phyloP scores from a whole-genome alignment of 2,329 filamentous ascomycete genomes.

The Zasmidium angulare region DNA sequence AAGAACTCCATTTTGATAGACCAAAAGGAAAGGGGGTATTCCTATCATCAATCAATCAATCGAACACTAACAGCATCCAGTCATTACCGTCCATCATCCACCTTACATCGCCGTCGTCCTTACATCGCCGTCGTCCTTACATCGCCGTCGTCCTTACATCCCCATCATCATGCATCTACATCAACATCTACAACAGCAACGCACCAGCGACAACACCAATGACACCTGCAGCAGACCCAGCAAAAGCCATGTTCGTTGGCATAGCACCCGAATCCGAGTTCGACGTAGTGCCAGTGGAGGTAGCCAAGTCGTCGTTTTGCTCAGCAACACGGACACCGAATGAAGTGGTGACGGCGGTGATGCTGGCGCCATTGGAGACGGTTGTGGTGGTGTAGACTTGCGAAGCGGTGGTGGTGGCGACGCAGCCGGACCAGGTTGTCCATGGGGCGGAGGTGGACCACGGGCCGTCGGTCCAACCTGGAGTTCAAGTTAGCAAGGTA shows the following conservation, averaged over 20 bases:
- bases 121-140: no score
- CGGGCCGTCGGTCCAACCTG: conserved; percentile 35
- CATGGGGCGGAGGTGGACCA: conserved; percentile 35
- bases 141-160: no score
- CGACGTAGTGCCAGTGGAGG: conserved; percentile 10
- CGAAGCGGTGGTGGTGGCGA: conserved; percentile 33
- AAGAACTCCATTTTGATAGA: no score
- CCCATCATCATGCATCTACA: neutral
- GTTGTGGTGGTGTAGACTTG: conserved; percentile 32
- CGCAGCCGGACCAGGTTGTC: conserved; percentile 37
- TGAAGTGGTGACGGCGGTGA: conserved; percentile 26
- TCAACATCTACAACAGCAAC: conserved; percentile 25
- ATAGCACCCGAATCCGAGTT: conserved; percentile 25
- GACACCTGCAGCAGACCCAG: conserved; percentile 29
- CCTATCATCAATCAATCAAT: no score
- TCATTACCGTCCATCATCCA: no score
- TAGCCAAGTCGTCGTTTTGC: conserved; percentile 17
- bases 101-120: no score
- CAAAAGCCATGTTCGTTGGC: conserved; percentile 23
- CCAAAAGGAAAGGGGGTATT: no score
- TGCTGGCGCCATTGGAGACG: conserved; percentile 20
- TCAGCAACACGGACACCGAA: conserved; percentile 33
- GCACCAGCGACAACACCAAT: conserved; percentile 33
- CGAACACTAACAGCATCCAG: no score
- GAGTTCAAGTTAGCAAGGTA: neutral